Conservation (phyloP, 768 basidiomycete species). For the Russula emetica region DNA sequence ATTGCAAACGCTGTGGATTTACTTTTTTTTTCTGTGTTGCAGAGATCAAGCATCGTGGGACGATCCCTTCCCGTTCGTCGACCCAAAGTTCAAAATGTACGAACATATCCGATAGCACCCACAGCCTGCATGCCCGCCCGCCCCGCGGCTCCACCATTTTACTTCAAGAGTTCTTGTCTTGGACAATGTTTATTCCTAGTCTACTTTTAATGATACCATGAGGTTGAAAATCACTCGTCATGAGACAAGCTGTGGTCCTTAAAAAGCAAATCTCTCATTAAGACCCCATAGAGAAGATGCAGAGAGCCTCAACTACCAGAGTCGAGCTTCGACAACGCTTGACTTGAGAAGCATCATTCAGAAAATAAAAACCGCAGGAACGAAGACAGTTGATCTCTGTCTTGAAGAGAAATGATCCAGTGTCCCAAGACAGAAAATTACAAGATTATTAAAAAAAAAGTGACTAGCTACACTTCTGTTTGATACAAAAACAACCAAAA, state of each 20-base stretch:
- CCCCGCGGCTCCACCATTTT: neutral
- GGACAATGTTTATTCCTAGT: slow-evolving; percentile 1
- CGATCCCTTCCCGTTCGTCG: slow-evolving; percentile 28
- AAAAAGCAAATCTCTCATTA: too few species aligned
- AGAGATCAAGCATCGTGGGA: slow-evolving; percentile 32
- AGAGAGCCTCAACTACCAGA: neutral
- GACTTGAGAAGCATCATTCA: neutral
- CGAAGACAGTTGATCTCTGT: too few species aligned
- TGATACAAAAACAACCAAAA: slow-evolving; percentile 4
- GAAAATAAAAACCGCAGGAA: neutral
- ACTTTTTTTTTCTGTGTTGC: slow-evolving; percentile 31
- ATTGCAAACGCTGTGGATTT: neutral
- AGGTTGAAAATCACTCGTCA: neutral
- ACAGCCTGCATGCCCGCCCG: too few species aligned
- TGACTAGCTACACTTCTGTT: slow-evolving; percentile 15
- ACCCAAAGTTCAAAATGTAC: slow-evolving; percentile 28
- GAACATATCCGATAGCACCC: slow-evolving; percentile 26
- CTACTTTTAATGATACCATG: slow-evolving; percentile 1
- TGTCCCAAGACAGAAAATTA: neutral
- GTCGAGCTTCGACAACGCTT: neutral
- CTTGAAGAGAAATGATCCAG: neutral
- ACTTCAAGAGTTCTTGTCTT: neutral
- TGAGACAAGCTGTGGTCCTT: neutral
- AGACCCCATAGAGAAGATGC: neutral
- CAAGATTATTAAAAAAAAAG: slow-evolving; percentile 6